Base-by-base conservation (phyloP, 257 asterid genomes). In the Catharanthus roseus region DNA sequence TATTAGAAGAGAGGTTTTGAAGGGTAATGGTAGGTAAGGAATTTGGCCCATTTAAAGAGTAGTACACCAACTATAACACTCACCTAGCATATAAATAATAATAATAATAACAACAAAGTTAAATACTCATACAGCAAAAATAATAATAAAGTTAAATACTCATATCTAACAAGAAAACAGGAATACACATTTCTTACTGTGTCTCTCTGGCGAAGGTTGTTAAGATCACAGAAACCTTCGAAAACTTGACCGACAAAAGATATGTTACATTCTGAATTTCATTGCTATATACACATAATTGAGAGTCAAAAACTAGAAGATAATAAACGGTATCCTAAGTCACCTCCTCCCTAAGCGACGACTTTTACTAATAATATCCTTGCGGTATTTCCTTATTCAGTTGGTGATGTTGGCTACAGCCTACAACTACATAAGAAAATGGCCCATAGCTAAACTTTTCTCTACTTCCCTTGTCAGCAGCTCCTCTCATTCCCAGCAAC, bases 301-400 rank as follows among this genome's bases (percentile, higher is more conserved):
- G 24, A 26, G 24, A 26, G 21, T 36, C 67, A 49, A 44, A n/a
- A 65, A 50, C 41, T 47, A 6, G 64, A 61, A 31, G 29, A 55
- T 63, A 42, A 21, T 63, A 42, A 21, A 28, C 10, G 47, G 47
- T 38, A 62, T 62, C 19, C 47, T 15, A 3, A 5, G 42, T 38
- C 15, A 70, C 44, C 34, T 31, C 49, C 68, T 61, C n/a, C n/a
- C n/a, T n/a, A 24, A 55, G 67, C 61, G 55, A 47, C 12, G 42
- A 41, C 58, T 28, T 28, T n/a, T n/a, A n/a, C n/a, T n/a, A n/a
- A n/a, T n/a, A n/a, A n/a, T 24, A 57, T 53, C 63, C 24, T 50
- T 42, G 15, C 72, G 6, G 73, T 70, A 21, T 67, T 64, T 50
- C 42, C 57, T 55, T 34, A 71, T 71, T 77, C 65, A 7, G 63